These are phyloP conservation scores for Candida sojae DNA, from an alignment of 1,139 yeast species.

Conservation along the genomic window DNA sequence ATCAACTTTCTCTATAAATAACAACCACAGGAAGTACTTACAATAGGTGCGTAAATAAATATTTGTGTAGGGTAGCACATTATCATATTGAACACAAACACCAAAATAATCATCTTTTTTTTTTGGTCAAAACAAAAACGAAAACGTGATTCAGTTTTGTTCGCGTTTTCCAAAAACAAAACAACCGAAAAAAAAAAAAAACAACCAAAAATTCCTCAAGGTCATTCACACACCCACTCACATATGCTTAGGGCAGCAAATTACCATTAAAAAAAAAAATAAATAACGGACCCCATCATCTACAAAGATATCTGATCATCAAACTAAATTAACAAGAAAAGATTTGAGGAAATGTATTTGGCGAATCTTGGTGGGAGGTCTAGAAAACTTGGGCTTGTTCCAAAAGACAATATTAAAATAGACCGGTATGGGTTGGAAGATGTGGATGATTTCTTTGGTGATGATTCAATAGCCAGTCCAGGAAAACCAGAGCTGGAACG, in stretches of 20 bases:
- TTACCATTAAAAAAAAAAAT: too few relatives aligned
- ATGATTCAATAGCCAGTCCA: slow-evolving; percentile 22
- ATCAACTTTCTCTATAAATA: slow-evolving; percentile 18
- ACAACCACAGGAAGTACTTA: too few relatives aligned
- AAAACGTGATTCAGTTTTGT: neutral
- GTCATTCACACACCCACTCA: neutral
- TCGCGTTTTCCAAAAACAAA: neutral
- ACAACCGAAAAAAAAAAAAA: neutral
- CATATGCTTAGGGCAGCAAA: neutral
- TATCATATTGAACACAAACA: neutral
- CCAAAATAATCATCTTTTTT: neutral
- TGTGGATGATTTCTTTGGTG: slow-evolving; percentile 68
- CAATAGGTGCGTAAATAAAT: too few relatives aligned
- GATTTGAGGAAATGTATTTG: slow-evolving; percentile 39
- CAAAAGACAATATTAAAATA: slow-evolving; percentile 50
- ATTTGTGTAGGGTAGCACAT: too few relatives aligned
- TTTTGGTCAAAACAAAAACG: neutral
- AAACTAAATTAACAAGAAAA: neutral
- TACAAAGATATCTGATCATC: too few relatives aligned
- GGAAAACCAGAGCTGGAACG: neutral
- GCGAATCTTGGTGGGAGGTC: slow-evolving; percentile 56
- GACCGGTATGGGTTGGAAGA: slow-evolving; percentile 81
- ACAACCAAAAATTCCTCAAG: neutral
- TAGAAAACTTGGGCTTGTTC: slow-evolving; percentile 61
- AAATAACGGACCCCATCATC: too few relatives aligned